These are phyloP conservation scores for Arxiozyma telluris DNA, from an alignment of 1,139 yeast genomes.

Conservation along the genomic window DNA sequence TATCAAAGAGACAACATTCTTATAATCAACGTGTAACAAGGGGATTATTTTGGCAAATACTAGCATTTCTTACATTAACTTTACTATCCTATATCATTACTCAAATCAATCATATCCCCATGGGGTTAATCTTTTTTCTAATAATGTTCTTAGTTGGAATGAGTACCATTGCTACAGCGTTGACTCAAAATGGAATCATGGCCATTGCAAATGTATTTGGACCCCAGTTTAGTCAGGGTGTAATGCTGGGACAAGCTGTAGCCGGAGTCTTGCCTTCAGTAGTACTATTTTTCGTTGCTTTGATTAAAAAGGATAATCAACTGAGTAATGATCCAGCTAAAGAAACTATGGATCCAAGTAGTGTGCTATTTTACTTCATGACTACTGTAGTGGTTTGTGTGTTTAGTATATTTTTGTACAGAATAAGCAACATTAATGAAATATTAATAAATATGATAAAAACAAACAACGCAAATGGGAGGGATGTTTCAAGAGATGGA, in stretches of 20 bases:
- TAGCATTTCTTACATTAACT: slow-evolving; percentile 42
- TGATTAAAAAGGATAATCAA: slow-evolving; percentile 26
- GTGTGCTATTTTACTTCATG: slow-evolving; percentile 47
- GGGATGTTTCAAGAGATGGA: no score
- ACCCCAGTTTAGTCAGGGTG: slow-evolving; percentile 67
- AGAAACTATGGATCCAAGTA: slow-evolving; percentile 20
- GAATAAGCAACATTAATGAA: slow-evolving; percentile 14
- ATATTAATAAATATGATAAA: slow-evolving; percentile 4
- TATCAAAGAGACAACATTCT: slow-evolving; percentile 66
- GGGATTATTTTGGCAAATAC: slow-evolving; percentile 52
- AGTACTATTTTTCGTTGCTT: slow-evolving; percentile 56
- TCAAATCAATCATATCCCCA: slow-evolving; percentile 30
- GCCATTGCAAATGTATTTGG: slow-evolving; percentile 79
- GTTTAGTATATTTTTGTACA: slow-evolving; percentile 37
- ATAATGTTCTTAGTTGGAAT: slow-evolving; percentile 50
- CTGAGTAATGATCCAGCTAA: background rate
- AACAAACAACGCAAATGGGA: no score
- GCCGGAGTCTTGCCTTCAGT: slow-evolving; percentile 87
- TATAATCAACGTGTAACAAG: slow-evolving; percentile 49
- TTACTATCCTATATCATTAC: slow-evolving; percentile 19
- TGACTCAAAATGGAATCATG: slow-evolving; percentile 84
- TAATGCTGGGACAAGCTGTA: slow-evolving; percentile 90
- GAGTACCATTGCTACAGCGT: slow-evolving; percentile 58
- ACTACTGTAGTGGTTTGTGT: slow-evolving; percentile 59
- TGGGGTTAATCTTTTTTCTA: slow-evolving; percentile 40